Evolutionary conservation across 2,329 filamentous ascomycete species (phyloP).

Genomic region (Penicillium corylophilum): DNA sequence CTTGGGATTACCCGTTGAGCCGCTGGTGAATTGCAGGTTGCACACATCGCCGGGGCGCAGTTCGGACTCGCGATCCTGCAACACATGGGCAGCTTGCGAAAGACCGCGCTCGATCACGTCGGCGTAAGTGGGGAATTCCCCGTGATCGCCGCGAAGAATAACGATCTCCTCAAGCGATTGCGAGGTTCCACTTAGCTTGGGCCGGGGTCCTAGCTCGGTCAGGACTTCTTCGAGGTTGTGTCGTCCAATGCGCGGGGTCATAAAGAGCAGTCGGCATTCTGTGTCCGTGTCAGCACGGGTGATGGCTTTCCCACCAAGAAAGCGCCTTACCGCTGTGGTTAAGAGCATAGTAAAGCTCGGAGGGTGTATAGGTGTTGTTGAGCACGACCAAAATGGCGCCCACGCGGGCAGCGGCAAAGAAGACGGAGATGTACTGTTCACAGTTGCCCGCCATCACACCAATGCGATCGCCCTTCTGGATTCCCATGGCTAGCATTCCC

Average conservation of each 20-base stretch:
- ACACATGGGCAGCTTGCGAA: slow-evolving; percentile 49
- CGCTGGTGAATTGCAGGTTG: slow-evolving; percentile 73
- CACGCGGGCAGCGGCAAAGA: slow-evolving; percentile 68
- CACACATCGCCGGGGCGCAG: slow-evolving; percentile 67
- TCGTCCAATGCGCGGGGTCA: slow-evolving; percentile 66
- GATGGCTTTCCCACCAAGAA: background rate
- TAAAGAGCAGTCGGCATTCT: slow-evolving; percentile 73
- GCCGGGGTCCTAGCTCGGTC: slow-evolving; percentile 46
- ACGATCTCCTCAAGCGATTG: slow-evolving; percentile 52
- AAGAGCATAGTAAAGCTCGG: slow-evolving; percentile 69
- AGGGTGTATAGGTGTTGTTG: slow-evolving; percentile 78
- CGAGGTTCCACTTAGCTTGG: slow-evolving; percentile 34
- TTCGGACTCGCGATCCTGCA: slow-evolving; percentile 55
- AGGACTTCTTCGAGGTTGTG: slow-evolving; percentile 64
- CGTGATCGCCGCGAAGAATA: slow-evolving; percentile 58
- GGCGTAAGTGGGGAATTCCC: slow-evolving; percentile 60
- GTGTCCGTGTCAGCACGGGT: background rate
- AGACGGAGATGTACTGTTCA: slow-evolving; percentile 62
- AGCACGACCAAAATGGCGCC: slow-evolving; percentile 72
- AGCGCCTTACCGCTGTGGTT: slow-evolving; percentile 62
- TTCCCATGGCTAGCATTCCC: slow-evolving; percentile 65
- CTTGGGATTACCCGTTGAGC: slow-evolving; percentile 72
- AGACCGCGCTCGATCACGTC: slow-evolving; percentile 56
- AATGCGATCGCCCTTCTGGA: slow-evolving; percentile 67
- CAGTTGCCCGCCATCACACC: slow-evolving; percentile 70